Percentiles rank a stretch among this genome's conserved stretches.
Conservation (phyloP, 2,329 filamentous ascomycete genomes). For the Anisogramma anomala region DNA sequence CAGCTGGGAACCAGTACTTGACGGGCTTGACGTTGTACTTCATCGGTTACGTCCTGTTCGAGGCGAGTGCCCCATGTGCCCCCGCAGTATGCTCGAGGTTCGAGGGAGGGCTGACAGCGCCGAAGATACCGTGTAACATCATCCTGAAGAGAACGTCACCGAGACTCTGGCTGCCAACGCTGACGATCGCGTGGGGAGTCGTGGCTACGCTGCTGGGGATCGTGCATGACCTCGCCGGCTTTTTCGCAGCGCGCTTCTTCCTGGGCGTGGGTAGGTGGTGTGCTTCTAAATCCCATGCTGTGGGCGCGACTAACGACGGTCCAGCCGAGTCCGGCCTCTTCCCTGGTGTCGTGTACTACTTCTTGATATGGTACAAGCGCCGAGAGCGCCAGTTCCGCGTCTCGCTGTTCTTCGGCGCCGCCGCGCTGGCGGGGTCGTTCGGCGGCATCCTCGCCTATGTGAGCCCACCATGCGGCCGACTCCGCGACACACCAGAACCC, state of each 20-base stretch:
- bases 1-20: slow-evolving; percentile 50
- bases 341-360: slow-evolving; percentile 38
- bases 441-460: slow-evolving; percentile 45
- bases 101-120: slow-evolving; percentile 3
- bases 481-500: not conserved
- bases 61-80: slow-evolving; percentile 24
- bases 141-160: slow-evolving; percentile 50
- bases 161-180: slow-evolving; percentile 42
- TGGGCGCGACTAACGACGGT: not conserved
- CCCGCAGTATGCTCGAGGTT: not conserved
- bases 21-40: slow-evolving; percentile 58
- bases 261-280: slow-evolving; percentile 40
- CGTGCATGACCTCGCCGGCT: slow-evolving; percentile 37
- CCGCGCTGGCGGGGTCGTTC: slow-evolving; percentile 44
- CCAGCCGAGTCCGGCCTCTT: slow-evolving; percentile 42
- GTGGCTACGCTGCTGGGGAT: slow-evolving; percentile 42
- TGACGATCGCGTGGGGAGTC: slow-evolving; percentile 45
- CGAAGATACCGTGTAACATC: slow-evolving; percentile 48
- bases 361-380: slow-evolving; percentile 45
- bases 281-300: too few species aligned
- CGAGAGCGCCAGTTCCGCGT: slow-evolving; percentile 43
- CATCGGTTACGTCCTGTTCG: slow-evolving; percentile 46
- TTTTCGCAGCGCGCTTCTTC: slow-evolving; percentile 43
- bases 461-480: slow-evolving; percentile 11
- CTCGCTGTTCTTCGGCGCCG: slow-evolving; percentile 44